A percentile compares a stretch with the other conserved stretches of the same genome.
phyloP scores from a whole-genome alignment of 805 yeast species.

The Myxozyma sirexii region DNA sequence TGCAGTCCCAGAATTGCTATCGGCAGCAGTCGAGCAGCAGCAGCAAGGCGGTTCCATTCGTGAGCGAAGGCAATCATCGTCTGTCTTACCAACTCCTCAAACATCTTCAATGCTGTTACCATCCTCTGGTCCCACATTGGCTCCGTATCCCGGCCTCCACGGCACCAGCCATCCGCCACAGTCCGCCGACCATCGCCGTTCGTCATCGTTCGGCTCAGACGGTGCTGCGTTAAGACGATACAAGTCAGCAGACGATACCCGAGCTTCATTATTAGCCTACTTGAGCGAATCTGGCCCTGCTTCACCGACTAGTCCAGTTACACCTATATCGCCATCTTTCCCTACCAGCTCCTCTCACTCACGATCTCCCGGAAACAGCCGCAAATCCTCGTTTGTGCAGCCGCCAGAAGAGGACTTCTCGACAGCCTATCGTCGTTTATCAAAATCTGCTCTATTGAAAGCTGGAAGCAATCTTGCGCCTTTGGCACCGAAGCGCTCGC shows the following conservation, averaged over 20 bases:
- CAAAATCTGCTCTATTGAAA: slow-evolving; percentile 33
- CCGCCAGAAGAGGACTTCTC: slow-evolving; percentile 28
- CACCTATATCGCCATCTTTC: slow-evolving; percentile 21
- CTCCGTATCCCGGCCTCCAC: slow-evolving; percentile 22
- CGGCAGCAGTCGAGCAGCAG: not conserved
- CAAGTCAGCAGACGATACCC: slow-evolving; percentile 29
- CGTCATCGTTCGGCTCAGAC: slow-evolving; percentile 24
- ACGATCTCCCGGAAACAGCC: slow-evolving; percentile 17
- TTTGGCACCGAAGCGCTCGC: slow-evolving; percentile 21
- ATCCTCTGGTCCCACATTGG: slow-evolving; percentile 23
- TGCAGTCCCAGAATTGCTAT: slow-evolving; percentile 23
- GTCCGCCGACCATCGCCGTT: slow-evolving; percentile 19
- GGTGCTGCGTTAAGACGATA: slow-evolving; percentile 24
- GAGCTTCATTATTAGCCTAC: not conserved
- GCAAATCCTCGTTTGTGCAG: slow-evolving; percentile 7
- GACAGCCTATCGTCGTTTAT: slow-evolving; percentile 33
- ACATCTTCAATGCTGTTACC: slow-evolving; percentile 26
- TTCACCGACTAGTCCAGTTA: slow-evolving; percentile 1
- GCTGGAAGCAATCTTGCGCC: slow-evolving; percentile 36
- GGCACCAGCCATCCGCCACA: not conserved
- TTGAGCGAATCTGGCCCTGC: slow-evolving; percentile 20
- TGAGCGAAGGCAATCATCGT: slow-evolving; percentile 18
- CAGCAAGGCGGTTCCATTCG: not conserved
- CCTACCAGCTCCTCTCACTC: slow-evolving; percentile 13
- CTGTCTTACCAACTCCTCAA: not conserved